Evolutionary conservation across 306 rosid species (phyloP).

Genomic region (Dryas alaskensis): DNA sequence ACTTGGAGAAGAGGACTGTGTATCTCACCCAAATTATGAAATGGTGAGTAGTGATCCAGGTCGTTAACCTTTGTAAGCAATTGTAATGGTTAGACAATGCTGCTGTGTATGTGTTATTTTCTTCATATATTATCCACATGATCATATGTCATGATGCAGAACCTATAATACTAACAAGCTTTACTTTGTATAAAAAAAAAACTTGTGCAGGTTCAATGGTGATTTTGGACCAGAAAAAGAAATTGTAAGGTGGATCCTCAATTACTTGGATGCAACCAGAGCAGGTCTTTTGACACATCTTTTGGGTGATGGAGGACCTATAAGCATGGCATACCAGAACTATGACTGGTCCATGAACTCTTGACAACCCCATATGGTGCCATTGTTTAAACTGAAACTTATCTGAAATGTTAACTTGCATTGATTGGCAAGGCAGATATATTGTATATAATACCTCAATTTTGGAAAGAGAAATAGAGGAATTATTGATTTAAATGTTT

Average conservation of each 20-base stretch:
- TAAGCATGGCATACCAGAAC: conserved; percentile 54
- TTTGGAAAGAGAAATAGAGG: conserved; percentile 8
- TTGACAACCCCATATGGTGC: conserved; percentile 22
- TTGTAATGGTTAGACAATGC: neutral
- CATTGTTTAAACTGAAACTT: neutral
- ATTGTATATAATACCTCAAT: conserved; percentile 21
- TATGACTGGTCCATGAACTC: conserved; percentile 75
- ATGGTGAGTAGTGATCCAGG: conserved; percentile 45
- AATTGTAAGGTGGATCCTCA: conserved; percentile 65
- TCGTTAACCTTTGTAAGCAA: neutral
- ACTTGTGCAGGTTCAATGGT: conserved; percentile 55
- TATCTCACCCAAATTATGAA: conserved; percentile 62
- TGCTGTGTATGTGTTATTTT: neutral
- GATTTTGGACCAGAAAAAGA: conserved; percentile 83
- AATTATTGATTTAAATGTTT: neutral
- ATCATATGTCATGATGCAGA: neutral
- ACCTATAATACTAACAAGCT: neutral
- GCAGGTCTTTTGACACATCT: conserved; percentile 93
- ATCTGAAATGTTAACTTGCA: conserved; percentile 2
- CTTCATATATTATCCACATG: neutral
- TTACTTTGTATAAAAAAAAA: neutral
- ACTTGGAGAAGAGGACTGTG: conserved; percentile 83
- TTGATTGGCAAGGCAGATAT: conserved; percentile 19
- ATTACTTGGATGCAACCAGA: conserved; percentile 68
- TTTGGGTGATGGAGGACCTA: conserved; percentile 65